Evolutionary conservation across 345 rosid species (phyloP), one percentile per base, ranked within the genome.

Genomic region (Toxicodendron radicans): DNA sequence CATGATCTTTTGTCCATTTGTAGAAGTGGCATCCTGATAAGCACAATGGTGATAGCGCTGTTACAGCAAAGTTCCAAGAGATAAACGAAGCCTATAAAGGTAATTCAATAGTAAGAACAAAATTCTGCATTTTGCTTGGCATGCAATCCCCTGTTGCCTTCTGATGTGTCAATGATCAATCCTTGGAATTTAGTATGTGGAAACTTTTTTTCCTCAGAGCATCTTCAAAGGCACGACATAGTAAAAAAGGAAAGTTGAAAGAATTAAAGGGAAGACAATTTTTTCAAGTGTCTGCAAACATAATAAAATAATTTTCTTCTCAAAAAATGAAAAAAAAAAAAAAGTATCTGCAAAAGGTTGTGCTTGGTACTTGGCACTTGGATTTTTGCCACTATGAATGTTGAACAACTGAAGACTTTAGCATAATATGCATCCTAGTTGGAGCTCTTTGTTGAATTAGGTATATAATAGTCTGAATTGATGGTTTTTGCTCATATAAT

Each of bases 1-100:
- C 54, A 30, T 69, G 52, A 63, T 73, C 30, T 75, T 78, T 10
- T 33, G 61, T 77, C 66, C 66, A 48, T 72, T 6, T 24, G 38
- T 65, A 92, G 95, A 90, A 88, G 83, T 92, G 95, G 95, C 97
- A 92, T 79, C 95, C 97, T 53, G 97, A 90, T 80, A 90, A 92
- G 75, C 95, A 90, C 89, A 82, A 86, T 76, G 92, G 88, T 38
- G 95, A 90, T 84, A 77, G 33, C 83, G 85, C 83, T 75, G 87
- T 83, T 75, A 88, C 93, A 20, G 84, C 87, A 49, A 92, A 83
- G 66, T 92, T 92, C 76, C 90, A 88, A 76, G 91, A 92, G 91
- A 92, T 92, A 17, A 92, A 86, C 54, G 95, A 92, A 83, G 95
- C 97, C 73, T 90, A 92, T 72, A 82, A 52, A 33, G 95, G 97